phyloP scores from a whole-genome alignment of 78 protist genomes.

The Planoprotostelium fungivorum region DNA sequence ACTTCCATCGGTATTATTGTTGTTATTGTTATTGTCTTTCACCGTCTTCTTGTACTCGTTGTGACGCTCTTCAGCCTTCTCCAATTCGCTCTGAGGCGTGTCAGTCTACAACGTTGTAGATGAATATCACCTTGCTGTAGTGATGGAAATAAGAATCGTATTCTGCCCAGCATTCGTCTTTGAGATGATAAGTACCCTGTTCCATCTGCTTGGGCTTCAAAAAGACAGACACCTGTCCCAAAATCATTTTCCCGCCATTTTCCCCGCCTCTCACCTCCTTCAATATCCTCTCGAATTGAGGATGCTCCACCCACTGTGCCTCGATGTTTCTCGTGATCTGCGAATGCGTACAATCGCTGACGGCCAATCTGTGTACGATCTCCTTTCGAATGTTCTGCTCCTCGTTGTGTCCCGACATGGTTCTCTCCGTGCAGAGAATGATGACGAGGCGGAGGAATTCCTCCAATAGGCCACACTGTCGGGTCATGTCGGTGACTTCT shows the following conservation, averaged over 20 bases:
- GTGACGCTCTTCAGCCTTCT: slow-evolving; percentile 41
- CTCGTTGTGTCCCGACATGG: slow-evolving; percentile 42
- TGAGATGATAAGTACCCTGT: slow-evolving; percentile 51
- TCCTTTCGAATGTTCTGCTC: slow-evolving; percentile 55
- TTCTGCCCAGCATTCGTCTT: slow-evolving; percentile 51
- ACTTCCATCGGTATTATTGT: neutral
- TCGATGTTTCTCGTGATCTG: slow-evolving; percentile 32
- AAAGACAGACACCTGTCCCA: neutral
- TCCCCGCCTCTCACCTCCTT: slow-evolving; percentile 11
- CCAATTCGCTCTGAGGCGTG: slow-evolving; percentile 14
- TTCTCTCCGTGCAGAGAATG: slow-evolving; percentile 39
- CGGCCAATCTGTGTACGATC: slow-evolving; percentile 39
- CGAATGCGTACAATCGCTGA: slow-evolving; percentile 47
- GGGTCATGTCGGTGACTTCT: too few relatives aligned
- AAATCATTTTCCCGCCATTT: neutral
- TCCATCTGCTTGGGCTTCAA: slow-evolving; percentile 18
- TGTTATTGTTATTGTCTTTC: slow-evolving; percentile 14
- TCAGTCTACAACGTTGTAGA: neutral
- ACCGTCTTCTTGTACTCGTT: slow-evolving; percentile 23
- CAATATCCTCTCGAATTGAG: slow-evolving; percentile 31
- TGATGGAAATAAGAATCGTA: slow-evolving; percentile 60
- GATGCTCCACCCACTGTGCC: slow-evolving; percentile 18
- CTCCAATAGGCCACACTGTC: neutral
- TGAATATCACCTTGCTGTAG: slow-evolving; percentile 20
- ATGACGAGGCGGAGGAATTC: slow-evolving; percentile 33